These are phyloP conservation scores for Pyrenopolyporus hunteri DNA, from an alignment of 495 filamentous ascomycete genomes.

Conservation along the genomic window DNA sequence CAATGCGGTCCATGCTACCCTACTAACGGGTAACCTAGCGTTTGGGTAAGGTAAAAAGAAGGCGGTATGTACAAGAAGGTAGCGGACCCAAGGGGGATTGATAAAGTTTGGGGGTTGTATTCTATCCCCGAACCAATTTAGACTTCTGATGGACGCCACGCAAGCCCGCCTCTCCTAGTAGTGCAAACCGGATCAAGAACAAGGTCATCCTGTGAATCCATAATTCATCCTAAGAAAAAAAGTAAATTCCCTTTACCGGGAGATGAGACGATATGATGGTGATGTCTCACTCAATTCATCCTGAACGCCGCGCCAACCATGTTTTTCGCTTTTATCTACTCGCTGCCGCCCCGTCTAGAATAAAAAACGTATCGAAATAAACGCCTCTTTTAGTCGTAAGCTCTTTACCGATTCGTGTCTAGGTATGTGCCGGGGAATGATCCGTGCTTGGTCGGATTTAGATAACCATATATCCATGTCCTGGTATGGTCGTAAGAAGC, in stretches of 20 bases:
- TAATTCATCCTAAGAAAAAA: not conserved
- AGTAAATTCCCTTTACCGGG: not conserved
- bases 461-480: not conserved
- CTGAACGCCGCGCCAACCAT: constrained; percentile 18
- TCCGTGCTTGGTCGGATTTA: not conserved
- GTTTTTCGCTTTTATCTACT: constrained; percentile 29
- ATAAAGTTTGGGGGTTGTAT: too few species aligned
- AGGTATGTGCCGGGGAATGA: constrained; percentile 11
- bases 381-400: constrained; percentile 12
- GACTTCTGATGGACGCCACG: too few species aligned
- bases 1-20: too few species aligned
- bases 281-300: not conserved
- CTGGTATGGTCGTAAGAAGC: constrained; percentile 2
- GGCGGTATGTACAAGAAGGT: too few species aligned
- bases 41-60: too few species aligned
- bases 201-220: too few species aligned
- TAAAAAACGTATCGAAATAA: not conserved
- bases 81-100: too few species aligned
- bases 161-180: too few species aligned
- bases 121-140: too few species aligned
- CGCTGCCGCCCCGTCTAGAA: constrained; percentile 8
- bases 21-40: too few species aligned
- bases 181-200: too few species aligned
- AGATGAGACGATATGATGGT: too few species aligned
- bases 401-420: constrained; percentile 2